phyloP scores from a whole-genome alignment of 805 yeast genomes.

The Lipomyces sp. region DNA sequence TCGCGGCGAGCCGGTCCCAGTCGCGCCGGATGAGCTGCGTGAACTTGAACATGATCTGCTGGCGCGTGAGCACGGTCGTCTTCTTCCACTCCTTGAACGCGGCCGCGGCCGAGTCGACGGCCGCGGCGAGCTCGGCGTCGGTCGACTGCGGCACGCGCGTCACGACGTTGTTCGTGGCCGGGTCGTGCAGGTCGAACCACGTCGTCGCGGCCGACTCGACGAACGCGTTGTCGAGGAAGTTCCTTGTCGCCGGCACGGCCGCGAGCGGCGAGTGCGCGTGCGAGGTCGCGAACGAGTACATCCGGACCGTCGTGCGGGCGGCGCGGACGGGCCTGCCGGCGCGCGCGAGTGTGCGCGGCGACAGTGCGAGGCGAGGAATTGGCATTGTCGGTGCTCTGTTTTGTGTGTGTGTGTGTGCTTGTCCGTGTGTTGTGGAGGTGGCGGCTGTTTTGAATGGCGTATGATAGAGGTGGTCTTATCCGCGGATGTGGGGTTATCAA shows the following conservation, averaged over 20 bases:
- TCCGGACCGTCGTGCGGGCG: no score
- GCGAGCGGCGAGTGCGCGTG: no score
- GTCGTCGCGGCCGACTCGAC: constrained; percentile 49
- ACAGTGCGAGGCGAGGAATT: no score
- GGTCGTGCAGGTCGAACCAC: constrained; percentile 72
- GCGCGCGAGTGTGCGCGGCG: no score
- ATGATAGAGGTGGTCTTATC: no score
- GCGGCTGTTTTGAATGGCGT: no score
- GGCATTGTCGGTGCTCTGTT: no score
- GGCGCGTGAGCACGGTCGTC: constrained; percentile 49
- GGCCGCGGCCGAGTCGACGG: constrained; percentile 59
- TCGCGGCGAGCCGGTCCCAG: constrained; percentile 65
- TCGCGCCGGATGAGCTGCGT: constrained; percentile 61
- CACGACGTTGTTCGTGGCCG: constrained; percentile 66
- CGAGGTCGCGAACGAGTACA: no score
- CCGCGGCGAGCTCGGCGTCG: constrained; percentile 58
- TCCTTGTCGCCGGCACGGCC: constrained; percentile 38
- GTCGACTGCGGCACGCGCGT: constrained; percentile 72
- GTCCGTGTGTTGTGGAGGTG: no score
- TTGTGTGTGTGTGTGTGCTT: no score
- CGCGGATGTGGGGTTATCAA: no score
- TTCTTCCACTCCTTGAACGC: constrained; percentile 61
- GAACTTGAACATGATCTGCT: constrained; percentile 65
- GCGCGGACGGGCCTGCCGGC: no score
- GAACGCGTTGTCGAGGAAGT: constrained; percentile 48